Base-by-base conservation (phyloP, 345 rosid genomes). In the Combretum micranthum region DNA sequence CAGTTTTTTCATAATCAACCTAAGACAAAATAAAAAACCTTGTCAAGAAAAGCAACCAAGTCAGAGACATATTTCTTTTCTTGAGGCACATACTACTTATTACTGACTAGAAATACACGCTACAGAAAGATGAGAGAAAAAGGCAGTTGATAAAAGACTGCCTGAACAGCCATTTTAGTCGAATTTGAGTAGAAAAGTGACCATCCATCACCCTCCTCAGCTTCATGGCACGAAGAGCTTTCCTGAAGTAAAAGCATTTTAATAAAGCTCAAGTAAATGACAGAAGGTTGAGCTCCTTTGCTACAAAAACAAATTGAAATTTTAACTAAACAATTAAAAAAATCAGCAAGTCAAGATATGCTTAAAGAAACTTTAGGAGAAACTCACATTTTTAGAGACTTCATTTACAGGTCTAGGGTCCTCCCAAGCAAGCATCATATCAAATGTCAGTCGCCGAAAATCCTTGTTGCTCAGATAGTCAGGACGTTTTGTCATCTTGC, bases 351-450 rank as follows among this genome's bases (percentile, higher is more conserved):
- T 7, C 39, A 57, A 64, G 39, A 61, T 7, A 22, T 22, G 19
- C 20, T 4, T n/a, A 43, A 17, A 46, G 2, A 45, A 47, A 55
- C n/a, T 46, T 43, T 49, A 39, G 17, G 17, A 65, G 17, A 20
- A 22, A 49, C 85, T 83, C 66, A 87, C 97, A 56, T 74, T 80
- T 46, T 52, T 65, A 22, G 63, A 68, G 3, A 55, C 50, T 73
- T 78, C 81, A 55, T 59, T 63, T 39, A 79, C 76, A 23, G 72
- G 72, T 54, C 86, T 69, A 2, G 98, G 94, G 11, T 74, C 51
- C 71, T 86, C 98, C 98, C 98, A 92, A 20, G 98, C 98, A 70
- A 88, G 98, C 96, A 92, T 92, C 96, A 88, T 86, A 54, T 88
- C 96, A 62, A 72, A 92, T n/a, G 81, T 81, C 25, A 92, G 75